Evolutionary conservation across 75 land plant genomes (phyloP), one percentile per base, ranked within the genome.

Genomic region (Sequoiadendron giganteum): DNA sequence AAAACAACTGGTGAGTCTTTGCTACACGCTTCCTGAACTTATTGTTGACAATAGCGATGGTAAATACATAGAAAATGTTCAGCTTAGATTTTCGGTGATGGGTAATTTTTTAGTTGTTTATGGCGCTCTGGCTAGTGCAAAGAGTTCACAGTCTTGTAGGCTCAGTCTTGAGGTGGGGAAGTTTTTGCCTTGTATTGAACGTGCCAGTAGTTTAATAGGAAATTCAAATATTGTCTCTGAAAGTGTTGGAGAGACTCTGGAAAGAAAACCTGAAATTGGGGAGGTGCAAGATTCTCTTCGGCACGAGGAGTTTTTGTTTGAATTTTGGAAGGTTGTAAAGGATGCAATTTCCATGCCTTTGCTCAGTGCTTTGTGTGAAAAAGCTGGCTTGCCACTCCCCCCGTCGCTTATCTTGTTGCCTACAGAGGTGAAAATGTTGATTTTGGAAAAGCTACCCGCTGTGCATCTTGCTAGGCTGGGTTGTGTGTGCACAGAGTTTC

Each of bases 301-400:
- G 4, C 43, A 72, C 10, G 91, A 92, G 14, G 86, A 47, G 21
- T 85, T 86, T 45, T 76, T 93, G n/a, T 97, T 93, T 92, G 95
- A 94, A 88, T 94, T 98, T 3, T 98, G 97, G 96, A 95, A 91
- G 89, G 70, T 88, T 28, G 92, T 97, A 58, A 98, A 97, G 84
- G 99, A 98, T 87, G 89, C 80, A 85, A 86, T 98, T 32, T 93
- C 92, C 10, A 86, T 97, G 86, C 99, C 96, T n/a, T 86, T 97
- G 43, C 87, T 94, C 70, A 97, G 92, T 61, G 90, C 91, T 86
- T 48, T 97, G 38, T 95, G 96, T 88, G 95, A 93, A 78, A 92
- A 84, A 36, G 86, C 92, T 52, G 95, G 95, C 10, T 88, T 97
- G 72, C 87, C 87, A 47, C 82, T 85, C 1, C 99, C 99, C 0